Evolutionary conservation across 352 stramenopile genomes (phyloP).

Genomic region (Pythium periplocum): DNA sequence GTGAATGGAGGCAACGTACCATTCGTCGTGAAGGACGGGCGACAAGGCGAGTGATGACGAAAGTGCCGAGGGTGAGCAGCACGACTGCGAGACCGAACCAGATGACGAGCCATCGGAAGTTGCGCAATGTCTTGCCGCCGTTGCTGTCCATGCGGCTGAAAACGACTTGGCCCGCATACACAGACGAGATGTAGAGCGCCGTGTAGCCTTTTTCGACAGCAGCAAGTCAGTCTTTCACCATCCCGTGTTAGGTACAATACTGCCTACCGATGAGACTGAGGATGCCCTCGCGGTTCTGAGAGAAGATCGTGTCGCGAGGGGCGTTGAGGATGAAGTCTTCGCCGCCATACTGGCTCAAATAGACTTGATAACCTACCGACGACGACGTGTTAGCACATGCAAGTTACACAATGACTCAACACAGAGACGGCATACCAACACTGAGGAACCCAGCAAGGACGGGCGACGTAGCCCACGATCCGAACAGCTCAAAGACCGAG

Average conservation of each 20-base stretch:
- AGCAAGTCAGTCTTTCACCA: background rate
- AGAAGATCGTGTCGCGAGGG: conserved; percentile 73
- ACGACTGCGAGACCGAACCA: conserved; percentile 35
- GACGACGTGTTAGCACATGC: conserved; percentile 10
- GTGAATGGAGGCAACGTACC: conserved; percentile 20
- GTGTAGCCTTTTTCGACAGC: conserved; percentile 74
- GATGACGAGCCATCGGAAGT: conserved; percentile 56
- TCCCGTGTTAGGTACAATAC: too few relatives aligned
- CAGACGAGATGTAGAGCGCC: conserved; percentile 80
- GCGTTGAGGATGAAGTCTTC: conserved; percentile 77
- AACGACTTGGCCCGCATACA: conserved; percentile 53
- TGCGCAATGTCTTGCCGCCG: conserved; percentile 48
- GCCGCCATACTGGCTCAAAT: conserved; percentile 61
- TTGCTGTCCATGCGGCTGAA: conserved; percentile 66
- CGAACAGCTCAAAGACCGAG: conserved; percentile 46
- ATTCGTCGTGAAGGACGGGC: conserved; percentile 66
- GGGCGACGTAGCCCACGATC: conserved; percentile 38
- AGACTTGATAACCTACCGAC: conserved; percentile 73
- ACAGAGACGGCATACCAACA: conserved; percentile 21
- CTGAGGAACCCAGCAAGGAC: conserved; percentile 33
- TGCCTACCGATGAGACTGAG: conserved; percentile 78
- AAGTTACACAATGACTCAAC: background rate
- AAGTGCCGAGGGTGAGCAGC: conserved; percentile 42
- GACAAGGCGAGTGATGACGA: conserved; percentile 49
- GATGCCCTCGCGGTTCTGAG: conserved; percentile 95